Percentiles rank a stretch among this genome's conserved stretches.
Conservation (phyloP, 2,329 filamentous ascomycete species). For the Triangularia setosa region DNA sequence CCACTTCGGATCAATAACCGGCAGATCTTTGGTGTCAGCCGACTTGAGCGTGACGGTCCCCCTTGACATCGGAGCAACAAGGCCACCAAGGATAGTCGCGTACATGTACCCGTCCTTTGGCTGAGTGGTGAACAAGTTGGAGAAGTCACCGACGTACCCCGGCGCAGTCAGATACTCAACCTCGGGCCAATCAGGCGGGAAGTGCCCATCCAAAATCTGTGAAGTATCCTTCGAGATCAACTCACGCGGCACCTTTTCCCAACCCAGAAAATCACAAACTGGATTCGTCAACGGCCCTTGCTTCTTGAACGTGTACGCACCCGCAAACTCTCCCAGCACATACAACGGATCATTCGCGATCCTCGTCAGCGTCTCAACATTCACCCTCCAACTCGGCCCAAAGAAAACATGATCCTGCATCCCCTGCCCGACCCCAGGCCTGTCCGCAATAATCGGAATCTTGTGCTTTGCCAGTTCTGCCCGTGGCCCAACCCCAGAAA, state of each 20-base stretch:
- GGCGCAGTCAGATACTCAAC: constrained; percentile 19
- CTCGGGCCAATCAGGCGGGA: constrained; percentile 19
- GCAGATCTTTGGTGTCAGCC: constrained; percentile 7
- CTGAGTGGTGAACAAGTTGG: constrained; percentile 4
- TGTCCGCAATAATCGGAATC: constrained; percentile 30
- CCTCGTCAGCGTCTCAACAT: constrained; percentile 22
- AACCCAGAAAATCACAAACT: constrained; percentile 24
- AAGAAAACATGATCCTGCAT: constrained; percentile 34
- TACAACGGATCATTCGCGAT: constrained; percentile 13
- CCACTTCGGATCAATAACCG: constrained; percentile 15
- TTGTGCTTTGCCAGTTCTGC: not conserved
- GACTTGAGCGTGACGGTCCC: constrained; percentile 15
- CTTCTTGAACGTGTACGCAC: constrained; percentile 2
- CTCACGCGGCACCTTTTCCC: constrained; percentile 21
- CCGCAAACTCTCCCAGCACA: not conserved
- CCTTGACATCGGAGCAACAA: constrained; percentile 7
- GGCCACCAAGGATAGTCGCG: constrained; percentile 21
- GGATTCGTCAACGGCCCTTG: constrained; percentile 23
- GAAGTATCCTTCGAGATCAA: not conserved
- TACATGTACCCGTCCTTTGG: constrained; percentile 16
- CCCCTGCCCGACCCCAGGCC: constrained; percentile 38
- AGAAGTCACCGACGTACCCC: constrained; percentile 19
- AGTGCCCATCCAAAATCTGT: not conserved
- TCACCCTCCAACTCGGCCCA: constrained; percentile 16
- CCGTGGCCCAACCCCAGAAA: constrained; percentile 31